phyloP scores from a whole-genome alignment of 2,329 filamentous ascomycete genomes.

The Neofusicoccum parvum region DNA sequence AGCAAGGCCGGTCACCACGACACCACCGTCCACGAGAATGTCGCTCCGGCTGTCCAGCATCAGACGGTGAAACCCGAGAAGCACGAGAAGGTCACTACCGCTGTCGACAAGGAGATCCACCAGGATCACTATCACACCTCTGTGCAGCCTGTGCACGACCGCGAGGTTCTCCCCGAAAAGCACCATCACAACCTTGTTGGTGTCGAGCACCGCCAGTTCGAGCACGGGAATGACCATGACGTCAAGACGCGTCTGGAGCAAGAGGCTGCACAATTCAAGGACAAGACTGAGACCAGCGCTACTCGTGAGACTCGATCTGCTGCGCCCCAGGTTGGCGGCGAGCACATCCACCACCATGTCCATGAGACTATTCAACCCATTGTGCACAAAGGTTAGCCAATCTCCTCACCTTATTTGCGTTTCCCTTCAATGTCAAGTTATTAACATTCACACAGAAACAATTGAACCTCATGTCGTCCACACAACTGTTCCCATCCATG shows the following conservation, averaged over 20 bases:
- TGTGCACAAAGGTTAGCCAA: slow-evolving; percentile 56
- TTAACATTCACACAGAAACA: slow-evolving; percentile 47
- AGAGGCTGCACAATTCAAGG: slow-evolving; percentile 53
- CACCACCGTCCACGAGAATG: slow-evolving; percentile 67
- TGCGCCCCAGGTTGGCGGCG: slow-evolving; percentile 56
- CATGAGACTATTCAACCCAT: slow-evolving; percentile 73
- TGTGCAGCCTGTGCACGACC: slow-evolving; percentile 63
- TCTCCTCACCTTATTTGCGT: slow-evolving; percentile 17
- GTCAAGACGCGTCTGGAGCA: slow-evolving; percentile 42
- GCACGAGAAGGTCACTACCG: slow-evolving; percentile 64
- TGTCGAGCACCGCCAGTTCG: slow-evolving; percentile 62
- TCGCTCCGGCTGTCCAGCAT: slow-evolving; percentile 62
- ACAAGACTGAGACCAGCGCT: slow-evolving; percentile 50
- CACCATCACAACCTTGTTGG: slow-evolving; percentile 62
- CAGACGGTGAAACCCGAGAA: slow-evolving; percentile 62
- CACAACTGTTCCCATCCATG: slow-evolving; percentile 72
- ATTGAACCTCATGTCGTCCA: slow-evolving; percentile 70
- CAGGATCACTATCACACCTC: slow-evolving; percentile 74
- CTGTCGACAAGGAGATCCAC: slow-evolving; percentile 69
- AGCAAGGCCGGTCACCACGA: slow-evolving; percentile 64
- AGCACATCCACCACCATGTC: slow-evolving; percentile 67
- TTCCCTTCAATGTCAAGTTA: neutral
- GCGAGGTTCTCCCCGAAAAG: slow-evolving; percentile 62
- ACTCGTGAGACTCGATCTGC: slow-evolving; percentile 53
- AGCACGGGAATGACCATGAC: slow-evolving; percentile 60